Conservation (phyloP, 441 rosid genomes). For the Macaranga tanarius region DNA sequence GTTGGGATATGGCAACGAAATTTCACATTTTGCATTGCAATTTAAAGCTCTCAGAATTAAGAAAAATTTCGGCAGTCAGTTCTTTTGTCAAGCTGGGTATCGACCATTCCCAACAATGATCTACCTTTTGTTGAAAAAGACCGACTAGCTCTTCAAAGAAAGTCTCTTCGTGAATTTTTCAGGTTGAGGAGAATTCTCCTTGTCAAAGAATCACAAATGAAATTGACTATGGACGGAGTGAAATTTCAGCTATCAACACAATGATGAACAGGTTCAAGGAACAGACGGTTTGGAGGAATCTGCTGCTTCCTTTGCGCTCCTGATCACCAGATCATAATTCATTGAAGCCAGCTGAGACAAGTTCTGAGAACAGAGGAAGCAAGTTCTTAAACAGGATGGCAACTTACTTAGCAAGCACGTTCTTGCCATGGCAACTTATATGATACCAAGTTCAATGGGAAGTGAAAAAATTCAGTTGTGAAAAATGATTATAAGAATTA, state of each 20-base stretch:
- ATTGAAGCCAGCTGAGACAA: constrained; percentile 93
- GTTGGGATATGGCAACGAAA: not conserved
- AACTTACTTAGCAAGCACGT: not conserved
- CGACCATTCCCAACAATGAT: not conserved
- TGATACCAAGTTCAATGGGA: not conserved
- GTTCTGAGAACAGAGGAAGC: constrained; percentile 52
- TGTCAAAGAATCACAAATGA: not conserved
- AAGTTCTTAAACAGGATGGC: not conserved
- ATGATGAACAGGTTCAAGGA: constrained; percentile 27
- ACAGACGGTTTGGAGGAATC: constrained; percentile 49
- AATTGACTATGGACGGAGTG: not conserved
- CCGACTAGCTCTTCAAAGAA: not conserved
- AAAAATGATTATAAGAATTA: not conserved
- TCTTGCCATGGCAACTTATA: not conserved
- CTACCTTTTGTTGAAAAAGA: not conserved
- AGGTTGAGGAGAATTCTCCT: not conserved
- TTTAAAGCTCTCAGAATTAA: not conserved
- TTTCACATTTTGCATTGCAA: not conserved
- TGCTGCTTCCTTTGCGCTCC: constrained; percentile 56
- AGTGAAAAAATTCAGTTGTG: not conserved
- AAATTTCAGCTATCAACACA: constrained; percentile 6
- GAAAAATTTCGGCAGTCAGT: not conserved
- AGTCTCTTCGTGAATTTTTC: constrained; percentile 8
- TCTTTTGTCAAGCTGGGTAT: not conserved
- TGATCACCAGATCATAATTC: constrained; percentile 77